Percentiles rank a stretch among this genome's conserved stretches.
phyloP scores from a whole-genome alignment of 495 filamentous ascomycete species.

The Neurospora sp. region DNA sequence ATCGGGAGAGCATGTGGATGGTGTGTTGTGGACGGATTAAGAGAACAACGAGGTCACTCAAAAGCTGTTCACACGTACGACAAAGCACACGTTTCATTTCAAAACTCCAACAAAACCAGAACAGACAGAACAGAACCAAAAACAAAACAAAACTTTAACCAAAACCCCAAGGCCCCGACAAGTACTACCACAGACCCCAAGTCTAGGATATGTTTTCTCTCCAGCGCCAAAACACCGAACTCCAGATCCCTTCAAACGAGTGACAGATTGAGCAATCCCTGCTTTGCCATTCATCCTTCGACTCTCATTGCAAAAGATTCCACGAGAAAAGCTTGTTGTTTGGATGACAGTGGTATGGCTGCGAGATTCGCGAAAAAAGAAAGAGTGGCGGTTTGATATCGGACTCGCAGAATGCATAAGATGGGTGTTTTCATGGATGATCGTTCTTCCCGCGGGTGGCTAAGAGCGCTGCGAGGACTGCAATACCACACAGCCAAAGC shows the following conservation, averaged over 20 bases:
- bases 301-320: neutral
- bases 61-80: neutral
- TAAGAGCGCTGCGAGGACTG: slow-evolving; percentile 1
- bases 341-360: neutral
- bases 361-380: neutral
- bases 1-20: neutral
- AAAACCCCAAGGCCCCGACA: neutral
- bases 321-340: neutral
- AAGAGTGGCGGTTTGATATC: neutral
- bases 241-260: neutral
- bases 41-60: neutral
- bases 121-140: neutral
- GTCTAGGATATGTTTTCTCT: neutral
- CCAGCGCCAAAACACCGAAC: neutral
- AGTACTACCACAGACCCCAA: neutral
- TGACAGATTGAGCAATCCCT: neutral
- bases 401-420: neutral
- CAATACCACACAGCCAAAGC: slow-evolving; percentile 10
- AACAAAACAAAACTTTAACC: neutral
- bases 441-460: slow-evolving; percentile 1
- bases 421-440: neutral
- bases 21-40: neutral
- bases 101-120: neutral
- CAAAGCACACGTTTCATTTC: neutral
- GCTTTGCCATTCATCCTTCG: neutral